Percentiles rank a stretch among this genome's conserved stretches.
phyloP scores from a whole-genome alignment of 1,284 basidiomycete genomes.

The Apiotrichum gamsii region DNA sequence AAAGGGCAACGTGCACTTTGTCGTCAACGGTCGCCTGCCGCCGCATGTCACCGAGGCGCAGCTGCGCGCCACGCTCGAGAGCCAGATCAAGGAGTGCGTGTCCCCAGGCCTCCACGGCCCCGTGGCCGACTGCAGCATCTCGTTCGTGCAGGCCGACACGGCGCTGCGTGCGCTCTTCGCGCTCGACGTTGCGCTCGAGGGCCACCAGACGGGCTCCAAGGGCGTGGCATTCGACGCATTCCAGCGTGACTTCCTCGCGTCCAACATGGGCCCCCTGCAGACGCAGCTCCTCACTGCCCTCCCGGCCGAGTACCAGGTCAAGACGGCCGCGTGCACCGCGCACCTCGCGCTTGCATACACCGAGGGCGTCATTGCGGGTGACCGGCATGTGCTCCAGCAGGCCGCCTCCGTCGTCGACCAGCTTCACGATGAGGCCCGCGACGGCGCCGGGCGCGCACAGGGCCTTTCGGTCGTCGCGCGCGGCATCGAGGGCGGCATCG shows the following conservation, averaged over 20 bases:
- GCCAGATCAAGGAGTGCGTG: constrained; percentile 16
- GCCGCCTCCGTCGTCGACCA: constrained; percentile 18
- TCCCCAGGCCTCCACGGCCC: neutral
- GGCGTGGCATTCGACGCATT: constrained; percentile 30
- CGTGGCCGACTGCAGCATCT: constrained; percentile 8
- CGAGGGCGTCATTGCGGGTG: constrained; percentile 19
- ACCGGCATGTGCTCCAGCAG: constrained; percentile 19
- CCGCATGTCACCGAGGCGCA: constrained; percentile 14
- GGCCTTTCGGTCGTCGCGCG: constrained; percentile 29
- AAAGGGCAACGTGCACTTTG: constrained; percentile 23
- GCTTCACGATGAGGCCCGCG: constrained; percentile 14
- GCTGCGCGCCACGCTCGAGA: constrained; percentile 15
- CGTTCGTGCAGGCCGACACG: constrained; percentile 31
- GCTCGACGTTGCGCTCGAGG: constrained; percentile 20
- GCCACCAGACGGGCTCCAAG: neutral
- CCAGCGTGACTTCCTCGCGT: constrained; percentile 34
- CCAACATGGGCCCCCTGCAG: constrained; percentile 33
- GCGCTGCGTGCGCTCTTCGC: constrained; percentile 32
- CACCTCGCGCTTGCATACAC: constrained; percentile 24
- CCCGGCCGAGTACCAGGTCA: constrained; percentile 16
- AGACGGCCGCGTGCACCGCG: constrained; percentile 19
- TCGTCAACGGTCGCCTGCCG: constrained; percentile 35
- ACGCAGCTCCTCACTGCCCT: constrained; percentile 8
- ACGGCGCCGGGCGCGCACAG: constrained; percentile 26
- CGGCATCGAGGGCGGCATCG: constrained; percentile 39